Evolutionary conservation across 768 basidiomycete species (phyloP), one percentile per base, ranked within the genome.

Genomic region (Candolleomyces aberdarensis): DNA sequence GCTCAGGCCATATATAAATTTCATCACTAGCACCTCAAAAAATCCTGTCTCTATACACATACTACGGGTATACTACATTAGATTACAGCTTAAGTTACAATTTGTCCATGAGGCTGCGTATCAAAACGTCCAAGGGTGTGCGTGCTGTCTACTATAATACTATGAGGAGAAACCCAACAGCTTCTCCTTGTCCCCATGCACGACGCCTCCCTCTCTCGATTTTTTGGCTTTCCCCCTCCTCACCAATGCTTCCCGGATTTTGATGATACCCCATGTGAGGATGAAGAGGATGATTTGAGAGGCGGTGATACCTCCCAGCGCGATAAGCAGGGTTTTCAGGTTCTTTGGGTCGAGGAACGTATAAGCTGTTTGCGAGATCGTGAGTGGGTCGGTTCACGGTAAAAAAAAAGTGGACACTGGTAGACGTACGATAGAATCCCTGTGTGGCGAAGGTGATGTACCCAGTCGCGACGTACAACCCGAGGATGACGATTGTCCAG

Each of bases 401-500:
- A 11, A 26, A 11, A 26, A 20, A 19, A 22, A 40, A 20, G 26
- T 1, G 26, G 26, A 26, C 26, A 3, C 26, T 26, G 1, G 26
- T 26, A 26, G 44, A 78, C 85, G 56, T 63, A 90, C 88, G 70
- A 67, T 90, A 91, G 66, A 87, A 80, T 0, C 83, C 82, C 66
- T 88, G 86, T 0, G 82, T 80, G 0, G 74, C 82, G 51, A 78
- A 64, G 0, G 87, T 88, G 56, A 91, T 79, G 64, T 91, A 91
- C 10, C 88, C 89, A 0, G 91, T 71, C 20, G 79, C 86, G 17
- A 90, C 72, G 65, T 91, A 91, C 3, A 71, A 65, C 0, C 64
- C 83, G 11, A 90, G 80, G 19, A 85, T 64, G 15, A 86, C 14
- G 14, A 88, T 47, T 26, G 79, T 72, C 44, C 78, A 66, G 2